phyloP scores from a whole-genome alignment of 2,329 filamentous ascomycete genomes.

The Fusarium sp. region DNA sequence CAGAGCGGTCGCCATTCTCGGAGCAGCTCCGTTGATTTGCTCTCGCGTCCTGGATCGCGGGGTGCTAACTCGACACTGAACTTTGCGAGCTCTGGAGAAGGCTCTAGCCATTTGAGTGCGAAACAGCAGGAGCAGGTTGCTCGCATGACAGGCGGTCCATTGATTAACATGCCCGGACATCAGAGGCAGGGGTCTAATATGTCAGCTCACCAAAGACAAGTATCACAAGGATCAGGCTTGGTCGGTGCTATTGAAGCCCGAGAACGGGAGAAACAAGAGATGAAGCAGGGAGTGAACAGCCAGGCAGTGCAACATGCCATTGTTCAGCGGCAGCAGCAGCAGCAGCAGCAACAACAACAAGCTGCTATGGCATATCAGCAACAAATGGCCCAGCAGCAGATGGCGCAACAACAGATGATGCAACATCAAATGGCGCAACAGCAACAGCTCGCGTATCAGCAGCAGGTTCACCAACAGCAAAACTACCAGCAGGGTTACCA shows the following conservation, averaged over 20 bases:
- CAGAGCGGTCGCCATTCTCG: conserved; percentile 49
- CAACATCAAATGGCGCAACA: conserved; percentile 42
- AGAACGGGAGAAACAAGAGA: conserved; percentile 78
- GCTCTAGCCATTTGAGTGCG: conserved; percentile 73
- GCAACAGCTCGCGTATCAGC: conserved; percentile 51
- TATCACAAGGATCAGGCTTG: conserved; percentile 66
- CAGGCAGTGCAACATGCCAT: conserved; percentile 39
- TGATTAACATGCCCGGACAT: conserved; percentile 71
- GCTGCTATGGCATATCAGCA: conserved; percentile 28
- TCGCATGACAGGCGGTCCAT: conserved; percentile 77
- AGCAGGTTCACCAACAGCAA: conserved; percentile 57
- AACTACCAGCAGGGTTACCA: conserved; percentile 39
- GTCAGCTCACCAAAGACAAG: conserved; percentile 60
- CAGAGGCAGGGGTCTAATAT: conserved; percentile 65
- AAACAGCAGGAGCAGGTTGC: conserved; percentile 91
- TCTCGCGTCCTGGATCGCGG: conserved; percentile 65
- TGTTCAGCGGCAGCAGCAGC: conserved; percentile 50
- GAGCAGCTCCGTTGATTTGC: conserved; percentile 57
- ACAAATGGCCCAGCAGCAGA: conserved; percentile 63
- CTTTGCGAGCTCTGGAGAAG: conserved; percentile 53
- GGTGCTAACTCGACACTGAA: conserved; percentile 62
- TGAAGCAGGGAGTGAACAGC: conserved; percentile 70
- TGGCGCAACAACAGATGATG: conserved; percentile 43
- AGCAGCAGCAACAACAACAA: conserved; percentile 33
- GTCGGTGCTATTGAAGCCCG: conserved; percentile 82